These are phyloP conservation scores for Boletales sp. DNA, from an alignment of 768 basidiomycete genomes.

Conservation along the genomic window DNA sequence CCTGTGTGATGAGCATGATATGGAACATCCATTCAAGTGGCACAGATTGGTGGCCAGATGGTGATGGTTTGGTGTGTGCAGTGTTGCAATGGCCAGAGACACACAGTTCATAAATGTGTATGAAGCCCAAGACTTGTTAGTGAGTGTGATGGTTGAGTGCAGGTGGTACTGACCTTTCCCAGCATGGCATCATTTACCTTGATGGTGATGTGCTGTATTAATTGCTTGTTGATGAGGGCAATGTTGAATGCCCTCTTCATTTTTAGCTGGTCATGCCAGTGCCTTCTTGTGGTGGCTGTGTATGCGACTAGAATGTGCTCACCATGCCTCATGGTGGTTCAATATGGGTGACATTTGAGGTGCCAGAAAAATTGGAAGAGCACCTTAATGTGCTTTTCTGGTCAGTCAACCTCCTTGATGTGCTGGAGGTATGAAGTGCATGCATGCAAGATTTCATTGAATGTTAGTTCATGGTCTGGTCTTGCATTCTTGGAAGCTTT, in stretches of 20 bases:
- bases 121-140: too few relatives aligned
- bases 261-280: background rate
- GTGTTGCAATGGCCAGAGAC: too few relatives aligned
- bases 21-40: background rate
- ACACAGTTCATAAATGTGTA: too few relatives aligned
- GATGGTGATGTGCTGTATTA: background rate
- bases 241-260: background rate
- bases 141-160: too few relatives aligned
- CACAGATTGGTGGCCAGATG: too few relatives aligned
- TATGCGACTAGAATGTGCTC: background rate
- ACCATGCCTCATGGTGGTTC: accelerated
- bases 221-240: background rate
- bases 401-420: background rate
- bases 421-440: background rate
- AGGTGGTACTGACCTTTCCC: background rate
- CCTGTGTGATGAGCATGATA: background rate
- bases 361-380: background rate
- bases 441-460: background rate
- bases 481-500: too few relatives aligned
- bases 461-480: background rate
- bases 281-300: background rate
- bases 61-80: too few relatives aligned
- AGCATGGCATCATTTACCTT: background rate
- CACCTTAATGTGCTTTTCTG: background rate
- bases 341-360: background rate